Base-by-base conservation (phyloP, 2,329 filamentous ascomycete genomes). In the Arthroderma uncinatum region DNA sequence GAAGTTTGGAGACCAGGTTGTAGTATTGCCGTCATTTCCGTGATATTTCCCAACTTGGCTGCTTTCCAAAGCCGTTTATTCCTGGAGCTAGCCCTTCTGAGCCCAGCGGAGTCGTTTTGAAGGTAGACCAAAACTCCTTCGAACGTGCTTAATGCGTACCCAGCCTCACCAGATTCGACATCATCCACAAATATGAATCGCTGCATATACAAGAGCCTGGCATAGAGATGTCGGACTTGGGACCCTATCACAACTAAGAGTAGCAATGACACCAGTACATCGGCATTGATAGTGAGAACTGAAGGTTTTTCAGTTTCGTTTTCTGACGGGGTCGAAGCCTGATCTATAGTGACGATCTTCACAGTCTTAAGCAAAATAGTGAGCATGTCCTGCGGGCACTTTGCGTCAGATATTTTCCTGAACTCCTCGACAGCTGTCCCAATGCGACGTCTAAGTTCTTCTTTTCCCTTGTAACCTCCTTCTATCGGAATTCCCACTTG, bases 141-240 rank as follows among this genome's bases (percentile, higher is more conserved):
- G 59, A 97, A 89, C 0, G 93, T 98, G 71, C 92, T 97, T 54
- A 98, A 73, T 0, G 92, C 91, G 71, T 98, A 98, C 7, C 93
- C 93, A 77, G 94, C 86, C 73, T 98, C 93, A 53, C 93, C 93
- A 60, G 84, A 94, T 63, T 98, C 93, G 7, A 98, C 90, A 72
- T 98, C 93, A 64, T 97, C 93, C 54, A 95, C 91, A 71, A 95
- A 98, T 63, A 96, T 93, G 67, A 96, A 98, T 66, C 95, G 89
- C 44, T 92, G 87, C 79, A 97, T 95, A 69, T 97, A 98, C n/a
- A 87, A 79, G 50, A 98, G 75, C 19, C 92, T 82, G 2, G 93
- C 90, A 65, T 95, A 89, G 7, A 98, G 77, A 71, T 96, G 86
- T 58, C 87, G 84, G 25, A 95, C 84, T 59, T 93, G 87, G 9